These are phyloP conservation scores for Leptosphaerulina australis DNA, from an alignment of 2,329 filamentous ascomycete genomes.

Conservation along the genomic window DNA sequence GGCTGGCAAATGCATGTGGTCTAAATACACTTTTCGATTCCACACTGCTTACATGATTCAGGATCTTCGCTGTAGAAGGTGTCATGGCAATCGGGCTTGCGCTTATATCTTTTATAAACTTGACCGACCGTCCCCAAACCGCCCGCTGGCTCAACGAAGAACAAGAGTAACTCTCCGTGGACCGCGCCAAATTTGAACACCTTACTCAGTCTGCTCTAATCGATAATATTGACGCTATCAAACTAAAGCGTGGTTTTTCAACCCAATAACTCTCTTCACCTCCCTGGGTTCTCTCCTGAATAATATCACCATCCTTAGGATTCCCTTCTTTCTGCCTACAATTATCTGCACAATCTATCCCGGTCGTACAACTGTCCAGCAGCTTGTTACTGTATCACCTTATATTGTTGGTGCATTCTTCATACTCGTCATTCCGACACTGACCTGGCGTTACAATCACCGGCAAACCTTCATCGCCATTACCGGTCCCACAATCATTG, in stretches of 20 bases:
- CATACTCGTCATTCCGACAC: slow-evolving; percentile 61
- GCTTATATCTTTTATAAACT: slow-evolving; percentile 63
- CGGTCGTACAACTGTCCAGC: slow-evolving; percentile 58
- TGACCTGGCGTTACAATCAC: slow-evolving; percentile 64
- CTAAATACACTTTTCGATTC: too few relatives aligned
- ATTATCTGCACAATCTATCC: slow-evolving; percentile 71
- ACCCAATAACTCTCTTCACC: slow-evolving; percentile 63
- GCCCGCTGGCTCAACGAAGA: slow-evolving; percentile 67
- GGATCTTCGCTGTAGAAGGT: slow-evolving; percentile 69
- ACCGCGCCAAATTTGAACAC: slow-evolving; percentile 69
- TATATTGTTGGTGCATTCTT: slow-evolving; percentile 70
- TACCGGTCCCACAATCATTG: slow-evolving; percentile 65
- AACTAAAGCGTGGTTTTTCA: slow-evolving; percentile 65
- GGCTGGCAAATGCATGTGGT: slow-evolving; percentile 62
- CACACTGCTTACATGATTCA: slow-evolving; percentile 1
- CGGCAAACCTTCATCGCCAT: slow-evolving; percentile 64
- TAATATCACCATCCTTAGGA: slow-evolving; percentile 70
- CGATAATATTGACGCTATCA: slow-evolving; percentile 64
- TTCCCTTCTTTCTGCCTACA: slow-evolving; percentile 70
- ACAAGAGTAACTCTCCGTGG: slow-evolving; percentile 67
- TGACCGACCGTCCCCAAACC: slow-evolving; percentile 70
- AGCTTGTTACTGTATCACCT: slow-evolving; percentile 70
- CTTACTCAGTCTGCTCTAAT: slow-evolving; percentile 64
- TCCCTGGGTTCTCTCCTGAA: slow-evolving; percentile 64
- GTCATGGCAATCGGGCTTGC: slow-evolving; percentile 63